Conservation (phyloP, 805 yeast genomes). For the Cyberlindnera samutprakarnensis region DNA sequence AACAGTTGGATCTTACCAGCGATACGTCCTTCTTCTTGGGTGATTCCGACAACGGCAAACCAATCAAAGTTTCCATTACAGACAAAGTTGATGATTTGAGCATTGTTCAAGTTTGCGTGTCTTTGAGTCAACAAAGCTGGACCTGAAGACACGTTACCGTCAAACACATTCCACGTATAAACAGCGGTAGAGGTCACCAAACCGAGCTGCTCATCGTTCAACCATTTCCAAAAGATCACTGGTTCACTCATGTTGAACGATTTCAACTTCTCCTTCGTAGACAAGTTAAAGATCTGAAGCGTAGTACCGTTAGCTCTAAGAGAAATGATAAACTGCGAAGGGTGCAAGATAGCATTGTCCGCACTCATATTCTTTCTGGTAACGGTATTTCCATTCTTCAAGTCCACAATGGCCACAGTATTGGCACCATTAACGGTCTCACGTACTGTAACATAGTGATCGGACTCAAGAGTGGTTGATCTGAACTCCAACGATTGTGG, state of each 20-base stretch:
- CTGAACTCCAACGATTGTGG: slow-evolving; percentile 82
- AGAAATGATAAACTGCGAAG: slow-evolving; percentile 79
- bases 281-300: slow-evolving; percentile 86
- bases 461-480: slow-evolving; percentile 92
- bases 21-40: slow-evolving; percentile 88
- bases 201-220: slow-evolving; percentile 65
- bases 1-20: slow-evolving; percentile 94
- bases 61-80: slow-evolving; percentile 76
- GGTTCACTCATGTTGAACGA: slow-evolving; percentile 82
- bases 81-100: slow-evolving; percentile 87
- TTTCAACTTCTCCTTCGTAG: slow-evolving; percentile 81
- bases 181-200: slow-evolving; percentile 73
- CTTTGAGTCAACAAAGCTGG: slow-evolving; percentile 79
- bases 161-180: slow-evolving; percentile 78
- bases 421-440: slow-evolving; percentile 58
- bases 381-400: slow-evolving; percentile 69
- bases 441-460: slow-evolving; percentile 78
- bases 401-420: slow-evolving; percentile 90
- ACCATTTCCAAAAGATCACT: slow-evolving; percentile 95
- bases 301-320: slow-evolving; percentile 96
- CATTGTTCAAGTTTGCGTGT: slow-evolving; percentile 67
- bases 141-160: slow-evolving; percentile 66
- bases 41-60: slow-evolving; percentile 93
- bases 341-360: slow-evolving; percentile 96
- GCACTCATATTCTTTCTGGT: slow-evolving; percentile 94